A percentile compares a stretch with the other conserved stretches of the same genome.
Evolutionary conservation across 1,284 basidiomycete species (phyloP).

Genomic region (Ceratobasidium sp.): DNA sequence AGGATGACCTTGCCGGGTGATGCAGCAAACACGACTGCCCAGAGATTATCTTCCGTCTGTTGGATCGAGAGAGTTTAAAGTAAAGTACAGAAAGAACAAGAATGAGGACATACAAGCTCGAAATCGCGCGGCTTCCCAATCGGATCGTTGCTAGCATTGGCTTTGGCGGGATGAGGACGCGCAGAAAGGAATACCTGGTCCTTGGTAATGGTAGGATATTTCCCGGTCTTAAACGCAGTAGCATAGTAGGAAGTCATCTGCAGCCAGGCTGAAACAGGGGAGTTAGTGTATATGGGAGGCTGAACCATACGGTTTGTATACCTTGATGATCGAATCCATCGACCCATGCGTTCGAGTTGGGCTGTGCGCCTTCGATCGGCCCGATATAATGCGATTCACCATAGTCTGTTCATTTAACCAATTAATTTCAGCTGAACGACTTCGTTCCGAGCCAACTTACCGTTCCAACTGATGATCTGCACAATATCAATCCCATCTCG

Average conservation of each 20-base stretch:
- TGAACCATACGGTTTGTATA: constrained; percentile 51
- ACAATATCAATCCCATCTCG: constrained; percentile 73
- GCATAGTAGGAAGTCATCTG: constrained; percentile 78
- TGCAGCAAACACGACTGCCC: constrained; percentile 77
- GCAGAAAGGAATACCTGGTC: constrained; percentile 82
- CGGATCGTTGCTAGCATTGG: constrained; percentile 65
- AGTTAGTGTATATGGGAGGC: not conserved
- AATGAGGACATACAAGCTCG: constrained; percentile 62
- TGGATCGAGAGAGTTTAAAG: not conserved
- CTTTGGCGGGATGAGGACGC: constrained; percentile 75
- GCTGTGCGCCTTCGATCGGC: constrained; percentile 76
- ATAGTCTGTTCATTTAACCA: constrained; percentile 60
- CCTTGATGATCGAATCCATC: constrained; percentile 74
- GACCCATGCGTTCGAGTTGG: constrained; percentile 75
- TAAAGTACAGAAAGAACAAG: not conserved
- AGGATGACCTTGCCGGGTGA: constrained; percentile 68
- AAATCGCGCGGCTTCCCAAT: constrained; percentile 70
- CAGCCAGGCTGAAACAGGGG: constrained; percentile 67
- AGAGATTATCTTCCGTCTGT: constrained; percentile 67
- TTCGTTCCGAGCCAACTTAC: constrained; percentile 43
- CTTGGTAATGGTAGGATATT: constrained; percentile 71
- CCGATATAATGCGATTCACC: constrained; percentile 74
- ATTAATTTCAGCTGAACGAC: not conserved
- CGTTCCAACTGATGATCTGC: constrained; percentile 72
- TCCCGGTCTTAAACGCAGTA: constrained; percentile 81